Base-by-base conservation (phyloP, 768 basidiomycete species). In the Lactarius deliciosus region DNA sequence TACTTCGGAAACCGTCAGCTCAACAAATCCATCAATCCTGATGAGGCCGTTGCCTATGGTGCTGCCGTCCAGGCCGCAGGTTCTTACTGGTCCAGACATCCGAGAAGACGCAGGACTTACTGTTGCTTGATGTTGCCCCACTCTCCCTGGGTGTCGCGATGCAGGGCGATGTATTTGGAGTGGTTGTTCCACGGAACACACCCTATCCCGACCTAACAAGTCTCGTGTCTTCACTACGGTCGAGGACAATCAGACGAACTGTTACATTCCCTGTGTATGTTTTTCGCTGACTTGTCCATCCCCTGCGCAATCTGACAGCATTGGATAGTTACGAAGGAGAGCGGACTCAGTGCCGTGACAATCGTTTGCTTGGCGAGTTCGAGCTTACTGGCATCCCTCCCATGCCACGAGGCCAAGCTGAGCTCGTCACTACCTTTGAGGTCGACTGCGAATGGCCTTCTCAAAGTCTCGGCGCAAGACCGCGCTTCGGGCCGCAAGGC, bases 21-120 rank as follows among this genome's bases (percentile, higher is more conserved):
- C 76, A 98, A 98, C 89, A 99, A 99, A 86, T 97, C 95, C 66
- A 99, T 99, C 83, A 99, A 99, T 86, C 97, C 97, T 70, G 97
- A 99, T 76, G 97, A 99, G 83, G 97, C 97, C 74, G 97, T 99
- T 74, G 97, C 97, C 58, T 98, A 98, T 80, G 97, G 97, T 83
- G 97, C 97, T 73, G 96, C 97, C 73, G 97, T 99, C 75, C 97
- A 99, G 81, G 97, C 97, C 68, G 97, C 97, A n/a, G 65, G 92
- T 99, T 76, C 92, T 99, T 70, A 97, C 97, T 72, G 95, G 95
- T 66, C 95, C 95, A 98, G 79, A 98, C 96, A 58, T 98, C 95
- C 41, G 97, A 99, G 73, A 96, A 98, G 84, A 99, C 97, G 66
- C 91, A 94, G 79, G 96, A 98, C 77, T 90, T 99, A 72, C 88